Percentiles rank a stretch among this genome's conserved stretches.
phyloP scores from a whole-genome alignment of 305 asterid genomes.

The Andrographis paniculata region DNA sequence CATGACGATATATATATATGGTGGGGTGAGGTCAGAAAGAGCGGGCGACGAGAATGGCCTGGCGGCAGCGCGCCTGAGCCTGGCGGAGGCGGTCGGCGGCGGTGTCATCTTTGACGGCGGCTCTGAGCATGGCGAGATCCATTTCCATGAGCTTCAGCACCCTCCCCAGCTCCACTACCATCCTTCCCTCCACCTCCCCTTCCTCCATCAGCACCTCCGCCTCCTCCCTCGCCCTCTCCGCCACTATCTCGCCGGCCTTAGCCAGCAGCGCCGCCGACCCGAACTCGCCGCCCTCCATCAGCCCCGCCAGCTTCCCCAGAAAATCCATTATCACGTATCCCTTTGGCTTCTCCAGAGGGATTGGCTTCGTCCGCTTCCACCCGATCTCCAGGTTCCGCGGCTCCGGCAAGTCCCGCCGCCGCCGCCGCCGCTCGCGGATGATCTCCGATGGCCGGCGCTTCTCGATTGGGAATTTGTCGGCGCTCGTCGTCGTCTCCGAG shows the following conservation, averaged over 20 bases:
- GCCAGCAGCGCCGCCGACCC: conserved; percentile 62
- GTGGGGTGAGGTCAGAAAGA: conserved; percentile 30
- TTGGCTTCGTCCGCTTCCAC: conserved; percentile 75
- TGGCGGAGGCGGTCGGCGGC: conserved; percentile 55
- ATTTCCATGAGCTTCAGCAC: conserved; percentile 87
- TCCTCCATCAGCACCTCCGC: conserved; percentile 67
- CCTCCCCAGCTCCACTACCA: conserved; percentile 70
- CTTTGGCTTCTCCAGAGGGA: conserved; percentile 59
- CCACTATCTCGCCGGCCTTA: conserved; percentile 71
- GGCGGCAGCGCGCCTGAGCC: conserved; percentile 81
- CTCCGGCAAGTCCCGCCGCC: conserved; percentile 52
- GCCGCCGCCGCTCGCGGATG: conserved; percentile 44
- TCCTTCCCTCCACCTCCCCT: conserved; percentile 75
- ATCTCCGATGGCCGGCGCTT: conserved; percentile 58
- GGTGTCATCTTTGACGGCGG: conserved; percentile 71
- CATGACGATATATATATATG: too few species aligned
- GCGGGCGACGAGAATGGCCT: conserved; percentile 83
- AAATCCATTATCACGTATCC: conserved; percentile 81
- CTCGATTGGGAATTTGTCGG: conserved; percentile 64
- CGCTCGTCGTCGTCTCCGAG: conserved; percentile 38
- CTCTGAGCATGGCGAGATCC: conserved; percentile 82
- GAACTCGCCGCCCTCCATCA: conserved; percentile 60
- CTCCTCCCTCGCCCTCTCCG: conserved; percentile 69
- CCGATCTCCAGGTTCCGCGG: conserved; percentile 77
- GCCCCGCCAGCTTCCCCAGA: conserved; percentile 57